Conservation (phyloP, 345 rosid species). For the Eucalyptus urophylla region DNA sequence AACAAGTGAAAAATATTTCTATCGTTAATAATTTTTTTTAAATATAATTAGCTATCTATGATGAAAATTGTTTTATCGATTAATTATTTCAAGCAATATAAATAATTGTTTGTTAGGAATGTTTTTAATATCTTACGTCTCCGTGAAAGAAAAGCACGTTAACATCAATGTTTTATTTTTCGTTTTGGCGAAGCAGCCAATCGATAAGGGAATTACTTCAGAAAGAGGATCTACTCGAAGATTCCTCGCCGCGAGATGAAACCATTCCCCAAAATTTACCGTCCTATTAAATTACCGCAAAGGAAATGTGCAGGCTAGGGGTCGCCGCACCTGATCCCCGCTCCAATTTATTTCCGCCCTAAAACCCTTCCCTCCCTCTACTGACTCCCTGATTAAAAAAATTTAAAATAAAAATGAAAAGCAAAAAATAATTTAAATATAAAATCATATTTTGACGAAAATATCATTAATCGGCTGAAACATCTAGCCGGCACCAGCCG, state of each 20-base stretch:
- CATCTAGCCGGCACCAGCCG: no score
- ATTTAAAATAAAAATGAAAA: no score
- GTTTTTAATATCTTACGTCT: no score
- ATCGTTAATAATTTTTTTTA: accelerated
- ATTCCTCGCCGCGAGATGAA: not conserved
- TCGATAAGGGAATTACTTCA: not conserved
- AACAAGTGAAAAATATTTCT: not conserved
- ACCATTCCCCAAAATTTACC: not conserved
- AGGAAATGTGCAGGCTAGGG: not conserved
- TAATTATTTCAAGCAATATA: no score
- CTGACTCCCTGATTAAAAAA: not conserved
- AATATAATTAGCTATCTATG: no score
- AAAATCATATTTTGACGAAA: no score
- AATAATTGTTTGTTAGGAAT: no score
- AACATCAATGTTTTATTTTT: not conserved
- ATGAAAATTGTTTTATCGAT: not conserved
- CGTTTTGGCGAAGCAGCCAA: not conserved
- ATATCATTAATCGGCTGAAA: no score
- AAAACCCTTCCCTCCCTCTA: not conserved
- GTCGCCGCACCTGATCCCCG: not conserved
- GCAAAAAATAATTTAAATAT: no score
- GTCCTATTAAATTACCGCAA: not conserved
- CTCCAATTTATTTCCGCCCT: not conserved
- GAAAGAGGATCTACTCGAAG: not conserved
- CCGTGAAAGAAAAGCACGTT: no score